These are phyloP conservation scores for Ophiosphaerella narmari DNA, from an alignment of 2,329 filamentous ascomycete genomes.

Conservation along the genomic window DNA sequence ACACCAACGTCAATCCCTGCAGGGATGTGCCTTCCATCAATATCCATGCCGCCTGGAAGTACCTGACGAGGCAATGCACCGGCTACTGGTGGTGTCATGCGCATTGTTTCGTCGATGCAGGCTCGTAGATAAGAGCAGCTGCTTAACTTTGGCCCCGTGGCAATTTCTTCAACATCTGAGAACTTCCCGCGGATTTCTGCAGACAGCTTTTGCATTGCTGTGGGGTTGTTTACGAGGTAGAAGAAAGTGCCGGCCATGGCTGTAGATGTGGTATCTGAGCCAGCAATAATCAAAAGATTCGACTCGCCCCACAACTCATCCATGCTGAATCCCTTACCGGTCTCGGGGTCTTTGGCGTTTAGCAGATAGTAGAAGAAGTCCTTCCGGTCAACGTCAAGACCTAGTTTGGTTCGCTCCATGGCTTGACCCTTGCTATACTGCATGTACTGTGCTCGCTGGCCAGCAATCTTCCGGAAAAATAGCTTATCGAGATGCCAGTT, in stretches of 20 bases:
- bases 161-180: slow-evolving; percentile 45
- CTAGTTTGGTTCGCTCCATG: slow-evolving; percentile 49
- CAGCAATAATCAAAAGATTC: slow-evolving; percentile 56
- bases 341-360: slow-evolving; percentile 53
- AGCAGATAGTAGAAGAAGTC: slow-evolving; percentile 57
- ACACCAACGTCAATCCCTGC: slow-evolving; percentile 44
- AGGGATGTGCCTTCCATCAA: slow-evolving; percentile 44
- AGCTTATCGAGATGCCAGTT: slow-evolving; percentile 51
- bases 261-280: slow-evolving; percentile 52
- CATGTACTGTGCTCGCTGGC: slow-evolving; percentile 49
- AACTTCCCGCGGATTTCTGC: slow-evolving; percentile 43
- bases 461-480: slow-evolving; percentile 51
- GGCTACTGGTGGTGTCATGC: slow-evolving; percentile 47
- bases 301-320: slow-evolving; percentile 57
- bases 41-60: slow-evolving; percentile 43
- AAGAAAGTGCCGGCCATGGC: slow-evolving; percentile 49
- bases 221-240: slow-evolving; percentile 50
- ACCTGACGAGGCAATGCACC: slow-evolving; percentile 46
- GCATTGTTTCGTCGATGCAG: slow-evolving; percentile 49
- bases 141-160: slow-evolving; percentile 39
- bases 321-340: slow-evolving; percentile 50
- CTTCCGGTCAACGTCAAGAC: slow-evolving; percentile 47
- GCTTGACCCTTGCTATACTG: slow-evolving; percentile 50
- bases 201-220: slow-evolving; percentile 37
- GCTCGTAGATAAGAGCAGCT: slow-evolving; percentile 43